Base-by-base conservation (phyloP, 1,284 basidiomycete species). In the Baeospora myosura region DNA sequence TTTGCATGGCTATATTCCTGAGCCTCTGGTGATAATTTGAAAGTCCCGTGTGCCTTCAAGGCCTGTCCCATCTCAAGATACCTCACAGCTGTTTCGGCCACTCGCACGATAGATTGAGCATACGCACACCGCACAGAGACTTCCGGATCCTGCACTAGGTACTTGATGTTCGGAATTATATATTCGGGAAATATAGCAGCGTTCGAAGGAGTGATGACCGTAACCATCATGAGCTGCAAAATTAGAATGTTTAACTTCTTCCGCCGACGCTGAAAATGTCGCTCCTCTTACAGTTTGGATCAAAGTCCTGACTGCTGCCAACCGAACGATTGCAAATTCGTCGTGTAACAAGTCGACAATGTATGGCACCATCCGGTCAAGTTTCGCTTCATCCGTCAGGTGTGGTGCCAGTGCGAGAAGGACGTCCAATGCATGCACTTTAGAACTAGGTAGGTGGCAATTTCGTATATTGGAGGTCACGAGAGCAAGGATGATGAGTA, bases 21-120 rank as follows among this genome's bases (percentile, higher is more conserved):
- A 1, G 70, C 66, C 42, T 85, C 81, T 3, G 74, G 66, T 10
- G 71, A 62, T 1, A 81, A 56, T 52, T 80, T 85, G 53, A 85
- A 82, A 0, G 78, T 72, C 0, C 88, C 86, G 47, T 90, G 86
- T 0, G 82, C 83, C 55, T 87, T 86, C 51, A 95, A 66, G 0
- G 92, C 88, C 57, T 97, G 90, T 0, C 85, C 85, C 79, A 98
- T 88, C 58, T 97, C 91, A 30, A 98, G 68, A 58, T 91, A 94
- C 40, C 85, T 72, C 40, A 84, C 74, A 1, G 90, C 90, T 0
- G 84, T 86, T 46, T 91, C 83, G 0, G 93, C 89, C 1, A 98
- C 69, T 11, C 81, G 75, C 0, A 87, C 83, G 16, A 98, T 81
- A 49, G 85, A 88, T 49, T 89, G 84, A 0, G 93, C 94, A 60